Percentiles rank a stretch among this genome's conserved stretches.
These are phyloP conservation scores for Diaporthe sp. DNA, from an alignment of 2,329 filamentous ascomycete genomes.

Conservation along the genomic window DNA sequence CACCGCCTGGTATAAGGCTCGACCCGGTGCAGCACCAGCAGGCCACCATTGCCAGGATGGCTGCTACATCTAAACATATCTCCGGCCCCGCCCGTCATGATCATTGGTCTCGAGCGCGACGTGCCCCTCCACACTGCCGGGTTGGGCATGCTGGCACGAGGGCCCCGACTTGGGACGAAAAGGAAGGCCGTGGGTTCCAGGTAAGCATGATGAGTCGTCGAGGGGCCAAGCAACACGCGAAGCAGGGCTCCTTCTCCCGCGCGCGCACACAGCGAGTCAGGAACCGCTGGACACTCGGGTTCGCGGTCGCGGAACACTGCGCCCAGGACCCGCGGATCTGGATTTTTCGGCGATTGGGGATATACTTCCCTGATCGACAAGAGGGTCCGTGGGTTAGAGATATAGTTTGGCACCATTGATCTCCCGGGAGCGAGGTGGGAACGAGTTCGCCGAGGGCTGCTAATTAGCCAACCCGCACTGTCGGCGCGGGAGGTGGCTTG, in stretches of 20 bases:
- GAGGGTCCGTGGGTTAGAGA: conserved; percentile 26
- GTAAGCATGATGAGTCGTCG: conserved; percentile 21
- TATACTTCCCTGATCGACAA: neutral
- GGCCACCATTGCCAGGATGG: neutral
- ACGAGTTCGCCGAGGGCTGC: neutral
- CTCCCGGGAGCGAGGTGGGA: conserved; percentile 21
- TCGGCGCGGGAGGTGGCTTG: neutral
- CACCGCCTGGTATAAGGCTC: neutral
- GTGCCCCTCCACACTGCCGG: neutral
- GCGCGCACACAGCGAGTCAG: conserved; percentile 22
- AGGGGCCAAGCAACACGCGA: neutral
- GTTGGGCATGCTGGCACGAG: neutral
- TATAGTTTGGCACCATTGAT: conserved; percentile 24
- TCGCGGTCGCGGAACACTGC: neutral
- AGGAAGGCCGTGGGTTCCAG: neutral
- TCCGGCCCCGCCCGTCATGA: neutral
- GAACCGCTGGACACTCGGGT: neutral
- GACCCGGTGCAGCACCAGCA: neutral
- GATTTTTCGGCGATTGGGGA: neutral
- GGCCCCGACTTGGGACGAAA: conserved; percentile 24
- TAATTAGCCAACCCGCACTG: neutral
- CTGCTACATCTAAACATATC: conserved; percentile 22
- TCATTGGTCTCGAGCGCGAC: neutral
- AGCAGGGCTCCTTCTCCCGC: conserved; percentile 1
- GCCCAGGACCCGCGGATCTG: conserved; percentile 1